phyloP scores from a whole-genome alignment of 2,329 filamentous ascomycete species.

The Penicillium paneum region DNA sequence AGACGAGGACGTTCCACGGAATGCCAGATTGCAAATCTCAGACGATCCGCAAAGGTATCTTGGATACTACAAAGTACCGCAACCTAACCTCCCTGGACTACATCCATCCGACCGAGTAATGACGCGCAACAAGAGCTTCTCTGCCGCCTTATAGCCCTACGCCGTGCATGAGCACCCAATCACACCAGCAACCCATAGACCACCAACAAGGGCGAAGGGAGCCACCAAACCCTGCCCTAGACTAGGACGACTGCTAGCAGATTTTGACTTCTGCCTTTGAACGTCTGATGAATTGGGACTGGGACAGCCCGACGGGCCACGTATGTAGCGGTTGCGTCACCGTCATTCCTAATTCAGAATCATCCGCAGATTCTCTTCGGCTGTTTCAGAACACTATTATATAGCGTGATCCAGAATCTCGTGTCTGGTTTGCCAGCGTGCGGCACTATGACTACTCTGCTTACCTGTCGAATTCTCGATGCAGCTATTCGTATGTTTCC shows the following conservation, averaged over 20 bases:
- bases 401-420: background rate
- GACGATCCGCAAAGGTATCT: background rate
- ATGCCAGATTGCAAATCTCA: background rate
- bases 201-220: background rate
- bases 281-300: background rate
- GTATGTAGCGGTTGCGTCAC: background rate
- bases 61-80: background rate
- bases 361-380: background rate
- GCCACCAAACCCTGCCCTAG: background rate
- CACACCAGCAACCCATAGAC: background rate
- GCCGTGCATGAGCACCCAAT: background rate
- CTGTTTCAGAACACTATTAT: background rate
- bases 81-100: background rate
- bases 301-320: background rate
- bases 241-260: background rate
- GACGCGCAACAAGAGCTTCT: background rate
- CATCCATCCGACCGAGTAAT: background rate
- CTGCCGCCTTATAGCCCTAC: background rate
- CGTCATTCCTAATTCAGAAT: background rate
- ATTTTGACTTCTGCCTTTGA: background rate
- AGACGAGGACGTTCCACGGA: background rate
- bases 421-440: background rate
- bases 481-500: background rate
- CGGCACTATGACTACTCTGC: background rate
- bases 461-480: constrained; percentile 1